phyloP scores from a whole-genome alignment of 768 basidiomycete genomes.

The Podaxis mareebaensis region DNA sequence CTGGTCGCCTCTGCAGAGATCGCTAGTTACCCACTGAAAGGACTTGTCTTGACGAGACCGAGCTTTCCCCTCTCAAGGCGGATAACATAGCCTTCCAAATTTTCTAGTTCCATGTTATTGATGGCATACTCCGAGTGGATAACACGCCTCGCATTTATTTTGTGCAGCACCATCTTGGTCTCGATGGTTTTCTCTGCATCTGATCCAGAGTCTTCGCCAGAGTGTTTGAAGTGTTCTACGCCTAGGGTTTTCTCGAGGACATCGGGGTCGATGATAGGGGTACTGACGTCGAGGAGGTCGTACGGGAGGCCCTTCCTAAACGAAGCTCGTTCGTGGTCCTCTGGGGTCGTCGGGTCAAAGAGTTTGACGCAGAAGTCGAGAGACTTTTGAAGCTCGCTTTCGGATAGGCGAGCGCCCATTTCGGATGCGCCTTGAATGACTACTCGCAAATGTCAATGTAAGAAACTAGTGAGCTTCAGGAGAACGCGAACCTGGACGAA shows the following conservation, averaged over 20 bases:
- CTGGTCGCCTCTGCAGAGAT: neutral
- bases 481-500: conserved; percentile 53
- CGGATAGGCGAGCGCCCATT: conserved; percentile 70
- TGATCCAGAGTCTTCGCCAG: conserved; percentile 25
- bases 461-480: neutral
- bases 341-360: conserved; percentile 68
- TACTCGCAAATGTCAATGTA: conserved; percentile 25
- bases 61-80: conserved; percentile 55
- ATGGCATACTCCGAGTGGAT: conserved; percentile 69
- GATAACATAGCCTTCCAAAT: conserved; percentile 58
- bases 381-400: conserved; percentile 71
- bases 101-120: conserved; percentile 69
- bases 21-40: neutral
- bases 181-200: conserved; percentile 40
- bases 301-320: conserved; percentile 28
- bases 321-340: conserved; percentile 49
- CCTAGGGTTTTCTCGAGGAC: conserved; percentile 33
- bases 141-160: conserved; percentile 69
- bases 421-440: conserved; percentile 83
- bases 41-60: conserved; percentile 41
- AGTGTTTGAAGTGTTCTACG: conserved; percentile 26
- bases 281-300: conserved; percentile 54
- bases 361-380: conserved; percentile 77
- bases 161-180: conserved; percentile 57
- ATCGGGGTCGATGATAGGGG: conserved; percentile 47